phyloP scores from a whole-genome alignment of 2,329 filamentous ascomycete genomes.

The Venturia carpophila region DNA sequence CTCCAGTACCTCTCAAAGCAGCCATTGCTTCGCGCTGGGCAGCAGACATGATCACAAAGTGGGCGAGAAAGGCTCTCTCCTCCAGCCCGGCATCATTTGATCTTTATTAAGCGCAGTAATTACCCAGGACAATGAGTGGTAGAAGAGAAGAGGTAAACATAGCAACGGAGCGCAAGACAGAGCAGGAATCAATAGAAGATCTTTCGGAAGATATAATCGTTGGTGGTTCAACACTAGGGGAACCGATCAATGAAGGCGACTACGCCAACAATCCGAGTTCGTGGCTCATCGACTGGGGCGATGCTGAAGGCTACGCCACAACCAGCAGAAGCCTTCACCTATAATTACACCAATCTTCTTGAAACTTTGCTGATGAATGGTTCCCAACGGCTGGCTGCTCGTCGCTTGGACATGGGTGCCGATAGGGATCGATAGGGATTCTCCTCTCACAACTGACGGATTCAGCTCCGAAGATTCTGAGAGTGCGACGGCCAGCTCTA shows the following conservation, averaged over 20 bases:
- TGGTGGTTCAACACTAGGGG: neutral
- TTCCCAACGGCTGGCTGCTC: neutral
- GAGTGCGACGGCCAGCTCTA: neutral
- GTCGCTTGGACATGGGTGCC: neutral
- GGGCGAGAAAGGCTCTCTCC: constrained; percentile 9
- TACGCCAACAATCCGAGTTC: neutral
- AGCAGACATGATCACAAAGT: neutral
- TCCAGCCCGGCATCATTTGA: constrained; percentile 9
- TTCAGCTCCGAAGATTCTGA: neutral
- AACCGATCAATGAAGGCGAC: neutral
- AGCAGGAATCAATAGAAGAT: neutral
- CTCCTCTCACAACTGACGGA: neutral
- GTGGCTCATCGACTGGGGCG: neutral
- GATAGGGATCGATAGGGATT: neutral
- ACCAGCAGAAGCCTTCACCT: neutral
- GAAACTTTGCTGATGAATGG: neutral
- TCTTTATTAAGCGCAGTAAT: neutral
- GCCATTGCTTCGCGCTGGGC: constrained; percentile 11
- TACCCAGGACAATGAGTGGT: neutral
- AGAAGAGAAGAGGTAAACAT: neutral
- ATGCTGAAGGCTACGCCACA: constrained; percentile 10
- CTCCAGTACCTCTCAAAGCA: neutral
- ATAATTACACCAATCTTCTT: neutral
- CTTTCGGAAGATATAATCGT: neutral
- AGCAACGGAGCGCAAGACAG: neutral